Base-by-base conservation (phyloP, 345 rosid genomes). In the Viola odorata region DNA sequence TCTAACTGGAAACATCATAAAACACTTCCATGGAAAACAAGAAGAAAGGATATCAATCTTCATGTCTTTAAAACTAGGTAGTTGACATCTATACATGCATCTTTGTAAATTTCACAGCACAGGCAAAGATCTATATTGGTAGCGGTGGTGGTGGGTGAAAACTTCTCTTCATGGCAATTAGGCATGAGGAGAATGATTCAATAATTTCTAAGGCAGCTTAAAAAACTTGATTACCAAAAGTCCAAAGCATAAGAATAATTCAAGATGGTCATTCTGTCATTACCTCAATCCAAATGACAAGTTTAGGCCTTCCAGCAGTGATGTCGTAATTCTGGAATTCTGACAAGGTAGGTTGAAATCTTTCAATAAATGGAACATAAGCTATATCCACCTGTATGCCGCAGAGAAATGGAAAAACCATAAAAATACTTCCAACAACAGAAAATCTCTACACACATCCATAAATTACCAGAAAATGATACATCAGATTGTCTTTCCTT, bases 291-390 rank as follows among this genome's bases (percentile, higher is more conserved):
- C 68, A 69, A 56, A 53, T 12, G 45, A 64, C 60, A 16, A 69
- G 53, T 52, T 69, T 63, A 42, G 73, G 73, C 59, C 68, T 57
- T 50, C 63, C 67, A 1, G 40, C 45, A 50, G 64, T 57, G 14
- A 69, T 42, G 45, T 63, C 64, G 37, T 63, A 63, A 4, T 69
- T 36, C 40, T 55, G 57, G 17, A 58, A n/a, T 5, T 61, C 73
- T 53, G 51, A 41, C 49, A 58, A 63, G 11, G 49, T 42, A 14
- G 73, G 73, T 41, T 44, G 55, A 58, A 55, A 69, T 63, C 73
- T 69, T 42, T 69, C 73, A 12, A 69, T 69, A 55, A 69, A 69
- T 12, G 73, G 73, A 63, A 63, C 68, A 53, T 69, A 69, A 3
- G 68, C 68, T 16, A 69, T 63, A 58, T 69, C 68, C 45, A 57